Evolutionary conservation across 2,329 filamentous ascomycete genomes (phyloP).

Genomic region (Immersiporthe knoxdaviesiana): DNA sequence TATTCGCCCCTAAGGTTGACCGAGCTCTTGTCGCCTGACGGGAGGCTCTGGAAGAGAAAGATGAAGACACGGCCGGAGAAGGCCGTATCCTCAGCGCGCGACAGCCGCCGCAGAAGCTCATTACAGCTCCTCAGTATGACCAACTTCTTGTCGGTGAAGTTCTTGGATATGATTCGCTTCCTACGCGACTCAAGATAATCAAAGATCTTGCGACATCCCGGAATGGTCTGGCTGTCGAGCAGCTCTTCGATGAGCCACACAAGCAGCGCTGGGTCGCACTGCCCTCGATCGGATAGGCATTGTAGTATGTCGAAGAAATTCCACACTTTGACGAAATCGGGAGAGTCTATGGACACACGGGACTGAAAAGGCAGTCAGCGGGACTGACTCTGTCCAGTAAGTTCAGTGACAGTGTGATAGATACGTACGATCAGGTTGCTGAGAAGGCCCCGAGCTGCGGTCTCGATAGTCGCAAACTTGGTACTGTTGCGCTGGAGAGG

Average conservation of each 20-base stretch:
- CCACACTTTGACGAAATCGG: constrained; percentile 84
- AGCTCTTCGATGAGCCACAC: constrained; percentile 95
- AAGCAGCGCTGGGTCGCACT: constrained; percentile 76
- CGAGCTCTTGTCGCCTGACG: constrained; percentile 93
- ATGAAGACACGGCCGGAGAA: constrained; percentile 98
- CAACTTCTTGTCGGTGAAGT: constrained; percentile 82
- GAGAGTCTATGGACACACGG: constrained; percentile 73
- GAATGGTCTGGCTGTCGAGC: constrained; percentile 92
- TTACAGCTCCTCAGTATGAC: constrained; percentile 94
- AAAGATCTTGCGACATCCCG: constrained; percentile 88
- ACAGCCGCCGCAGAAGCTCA: constrained; percentile 88
- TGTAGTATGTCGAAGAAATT: constrained; percentile 92
- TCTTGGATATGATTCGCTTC: constrained; percentile 80
- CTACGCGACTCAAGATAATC: constrained; percentile 93
- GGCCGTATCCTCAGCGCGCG: constrained; percentile 93
- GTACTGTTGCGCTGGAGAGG: constrained; percentile 43
- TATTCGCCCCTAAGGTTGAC: constrained; percentile 96
- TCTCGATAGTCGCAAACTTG: constrained; percentile 77
- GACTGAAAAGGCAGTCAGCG: constrained; percentile 57
- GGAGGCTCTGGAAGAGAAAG: constrained; percentile 97
- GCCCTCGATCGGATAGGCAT: constrained; percentile 80
- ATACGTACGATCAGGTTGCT: constrained; percentile 73
- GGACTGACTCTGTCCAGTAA: constrained; percentile 33
- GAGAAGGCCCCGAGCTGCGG: constrained; percentile 79
- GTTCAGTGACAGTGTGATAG: constrained; percentile 4